A percentile compares a stretch with the other conserved stretches of the same genome.
These are phyloP conservation scores for Malassezia equina DNA, from an alignment of 1,284 basidiomycete genomes.

Conservation along the genomic window DNA sequence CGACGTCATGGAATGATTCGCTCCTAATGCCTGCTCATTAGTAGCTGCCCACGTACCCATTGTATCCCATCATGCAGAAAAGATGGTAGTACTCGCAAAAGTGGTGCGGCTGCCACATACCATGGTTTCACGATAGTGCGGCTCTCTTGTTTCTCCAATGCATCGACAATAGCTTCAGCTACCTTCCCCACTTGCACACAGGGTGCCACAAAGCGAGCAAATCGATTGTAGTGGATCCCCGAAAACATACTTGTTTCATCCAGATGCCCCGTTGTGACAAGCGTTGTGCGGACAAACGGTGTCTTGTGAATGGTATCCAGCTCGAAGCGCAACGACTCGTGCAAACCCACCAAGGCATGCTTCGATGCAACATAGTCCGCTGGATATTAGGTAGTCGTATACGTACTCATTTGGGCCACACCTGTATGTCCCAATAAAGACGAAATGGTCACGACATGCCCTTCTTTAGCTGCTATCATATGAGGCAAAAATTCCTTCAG, in stretches of 20 bases:
- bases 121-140: conserved; percentile 27
- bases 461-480: conserved; percentile 65
- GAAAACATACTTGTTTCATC: conserved; percentile 31
- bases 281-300: conserved; percentile 28
- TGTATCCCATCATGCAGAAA: conserved; percentile 14
- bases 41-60: neutral
- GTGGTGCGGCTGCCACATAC: conserved; percentile 33
- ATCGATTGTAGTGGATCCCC: conserved; percentile 16
- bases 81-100: conserved; percentile 24
- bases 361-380: conserved; percentile 45
- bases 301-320: conserved; percentile 29
- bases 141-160: conserved; percentile 24
- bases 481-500: conserved; percentile 84
- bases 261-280: conserved; percentile 35
- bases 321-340: conserved; percentile 42
- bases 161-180: conserved; percentile 22
- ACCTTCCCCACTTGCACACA: conserved; percentile 22
- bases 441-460: conserved; percentile 64
- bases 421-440: conserved; percentile 69
- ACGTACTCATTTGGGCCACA: conserved; percentile 67
- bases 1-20: conserved; percentile 12
- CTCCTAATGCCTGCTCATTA: conserved; percentile 3
- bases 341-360: conserved; percentile 42
- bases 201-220: conserved; percentile 32
- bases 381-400: neutral